Evolutionary conservation across 2,329 filamentous ascomycete genomes (phyloP).

Genomic region (Aspergillus sojae): DNA sequence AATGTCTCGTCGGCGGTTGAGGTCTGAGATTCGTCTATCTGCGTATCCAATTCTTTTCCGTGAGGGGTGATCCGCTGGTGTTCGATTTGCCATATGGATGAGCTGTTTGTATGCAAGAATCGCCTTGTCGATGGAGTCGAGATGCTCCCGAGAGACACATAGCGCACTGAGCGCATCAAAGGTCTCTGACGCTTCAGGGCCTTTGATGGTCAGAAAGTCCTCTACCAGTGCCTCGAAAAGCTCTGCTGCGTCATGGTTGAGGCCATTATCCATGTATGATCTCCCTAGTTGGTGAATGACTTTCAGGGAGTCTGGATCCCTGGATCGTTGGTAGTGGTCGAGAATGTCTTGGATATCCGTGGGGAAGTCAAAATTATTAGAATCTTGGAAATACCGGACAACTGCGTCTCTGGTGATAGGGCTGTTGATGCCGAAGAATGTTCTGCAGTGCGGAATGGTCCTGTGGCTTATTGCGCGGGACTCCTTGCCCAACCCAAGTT

Average conservation of each 20-base stretch:
- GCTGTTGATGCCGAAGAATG: conserved; percentile 28
- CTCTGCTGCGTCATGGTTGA: conserved; percentile 31
- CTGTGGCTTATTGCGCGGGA: conserved; percentile 27
- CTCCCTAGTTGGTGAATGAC: conserved; percentile 32
- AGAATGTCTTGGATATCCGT: conserved; percentile 29
- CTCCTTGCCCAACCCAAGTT: conserved; percentile 31
- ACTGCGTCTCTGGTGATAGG: conserved; percentile 28
- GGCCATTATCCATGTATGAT: conserved; percentile 32
- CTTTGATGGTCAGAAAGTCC: conserved; percentile 28
- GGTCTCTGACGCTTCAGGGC: conserved; percentile 29
- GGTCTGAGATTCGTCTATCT: conserved; percentile 29
- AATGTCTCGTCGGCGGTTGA: conserved; percentile 29
- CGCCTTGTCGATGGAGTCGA: conserved; percentile 32
- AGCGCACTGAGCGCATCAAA: conserved; percentile 35
- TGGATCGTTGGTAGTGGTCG: conserved; percentile 30
- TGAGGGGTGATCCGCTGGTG: conserved; percentile 28
- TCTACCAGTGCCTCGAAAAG: conserved; percentile 32
- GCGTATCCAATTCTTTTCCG: conserved; percentile 30
- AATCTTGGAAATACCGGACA: conserved; percentile 29
- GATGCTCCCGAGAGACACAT: conserved; percentile 31
- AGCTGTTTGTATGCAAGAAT: conserved; percentile 33
- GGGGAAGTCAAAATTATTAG: conserved; percentile 34
- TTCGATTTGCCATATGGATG: conserved; percentile 27
- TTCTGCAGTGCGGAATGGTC: conserved; percentile 30
- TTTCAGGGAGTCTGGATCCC: conserved; percentile 26